These are phyloP conservation scores for Taiozyma sp. DNA, from an alignment of 1,139 yeast species.

Conservation along the genomic window DNA sequence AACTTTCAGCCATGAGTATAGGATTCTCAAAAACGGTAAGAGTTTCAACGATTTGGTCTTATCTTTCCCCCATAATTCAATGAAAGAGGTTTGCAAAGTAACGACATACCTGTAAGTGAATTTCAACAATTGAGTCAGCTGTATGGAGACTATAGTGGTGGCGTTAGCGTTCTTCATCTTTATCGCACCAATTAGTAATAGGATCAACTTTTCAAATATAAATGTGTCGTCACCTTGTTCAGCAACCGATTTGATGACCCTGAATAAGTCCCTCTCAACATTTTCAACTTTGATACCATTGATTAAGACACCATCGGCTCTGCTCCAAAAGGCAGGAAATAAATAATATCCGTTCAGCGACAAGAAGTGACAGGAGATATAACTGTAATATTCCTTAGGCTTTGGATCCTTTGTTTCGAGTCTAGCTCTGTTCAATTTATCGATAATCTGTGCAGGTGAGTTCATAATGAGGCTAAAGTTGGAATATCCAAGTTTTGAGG, in stretches of 20 bases:
- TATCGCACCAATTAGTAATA: conserved; percentile 28
- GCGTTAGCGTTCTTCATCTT: conserved; percentile 24
- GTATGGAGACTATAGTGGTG: conserved; percentile 8
- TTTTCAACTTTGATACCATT: conserved; percentile 26
- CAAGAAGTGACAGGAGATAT: conserved; percentile 12
- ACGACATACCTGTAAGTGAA: conserved; percentile 30
- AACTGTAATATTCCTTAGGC: conserved; percentile 3
- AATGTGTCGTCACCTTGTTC: conserved; percentile 9
- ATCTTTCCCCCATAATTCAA: conserved; percentile 12
- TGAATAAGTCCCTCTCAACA: conserved; percentile 34
- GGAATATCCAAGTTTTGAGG: conserved; percentile 23
- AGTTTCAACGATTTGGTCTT: conserved; percentile 9
- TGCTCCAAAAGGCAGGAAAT: conserved; percentile 27
- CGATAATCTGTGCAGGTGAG: conserved; percentile 7
- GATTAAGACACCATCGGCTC: conserved; percentile 23
- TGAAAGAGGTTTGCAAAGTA: conserved; percentile 22
- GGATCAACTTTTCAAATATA: conserved; percentile 16
- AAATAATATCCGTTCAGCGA: conserved; percentile 18
- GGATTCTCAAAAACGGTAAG: conserved; percentile 37
- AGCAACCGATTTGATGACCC: conserved; percentile 12
- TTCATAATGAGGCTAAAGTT: conserved; percentile 15
- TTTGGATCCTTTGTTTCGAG: conserved; percentile 8
- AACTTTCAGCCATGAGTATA: conserved; percentile 50
- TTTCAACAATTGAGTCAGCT: conserved; percentile 25
- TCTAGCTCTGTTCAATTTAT: conserved; percentile 14